Evolutionary conservation across 495 filamentous ascomycete species (phyloP).

Genomic region (Symbiotaphrina buchneri): DNA sequence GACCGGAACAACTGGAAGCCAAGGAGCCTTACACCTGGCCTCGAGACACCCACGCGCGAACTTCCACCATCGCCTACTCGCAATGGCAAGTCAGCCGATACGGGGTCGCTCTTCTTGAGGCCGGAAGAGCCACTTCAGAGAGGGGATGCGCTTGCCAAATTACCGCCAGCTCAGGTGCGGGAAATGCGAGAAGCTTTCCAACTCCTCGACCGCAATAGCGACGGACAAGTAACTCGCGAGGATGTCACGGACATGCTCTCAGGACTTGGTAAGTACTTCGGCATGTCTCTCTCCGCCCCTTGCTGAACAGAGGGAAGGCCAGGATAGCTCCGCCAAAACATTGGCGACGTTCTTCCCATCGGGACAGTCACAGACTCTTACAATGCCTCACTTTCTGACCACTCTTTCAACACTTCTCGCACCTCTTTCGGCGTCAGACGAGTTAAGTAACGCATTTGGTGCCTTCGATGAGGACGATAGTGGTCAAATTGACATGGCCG

Average conservation of each 20-base stretch:
- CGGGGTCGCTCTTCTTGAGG: constrained; percentile 2
- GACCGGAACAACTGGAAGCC: constrained; percentile 2
- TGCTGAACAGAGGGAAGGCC: constrained; percentile 14
- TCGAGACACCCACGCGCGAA: background rate
- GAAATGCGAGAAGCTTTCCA: constrained; percentile 71
- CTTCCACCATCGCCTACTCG: constrained; percentile 3
- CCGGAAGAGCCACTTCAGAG: background rate
- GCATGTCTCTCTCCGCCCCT: background rate
- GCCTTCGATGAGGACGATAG: constrained; percentile 94
- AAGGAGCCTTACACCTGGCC: background rate
- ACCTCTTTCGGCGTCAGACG: constrained; percentile 44
- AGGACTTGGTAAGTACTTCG: constrained; percentile 35
- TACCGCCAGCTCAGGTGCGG: constrained; percentile 43
- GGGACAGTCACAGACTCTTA: constrained; percentile 40
- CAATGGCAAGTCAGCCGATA: background rate
- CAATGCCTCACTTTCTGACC: constrained; percentile 65
- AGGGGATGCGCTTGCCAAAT: constrained; percentile 22
- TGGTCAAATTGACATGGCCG: constrained; percentile 67
- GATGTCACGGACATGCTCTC: constrained; percentile 63
- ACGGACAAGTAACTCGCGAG: constrained; percentile 48
- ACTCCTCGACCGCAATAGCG: constrained; percentile 63
- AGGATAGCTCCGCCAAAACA: constrained; percentile 29
- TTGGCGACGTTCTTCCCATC: constrained; percentile 59
- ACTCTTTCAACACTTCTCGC: constrained; percentile 50
- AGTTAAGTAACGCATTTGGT: constrained; percentile 68